Conservation (phyloP, 2,329 filamentous ascomycete species). For the Trichoderma gracile region DNA sequence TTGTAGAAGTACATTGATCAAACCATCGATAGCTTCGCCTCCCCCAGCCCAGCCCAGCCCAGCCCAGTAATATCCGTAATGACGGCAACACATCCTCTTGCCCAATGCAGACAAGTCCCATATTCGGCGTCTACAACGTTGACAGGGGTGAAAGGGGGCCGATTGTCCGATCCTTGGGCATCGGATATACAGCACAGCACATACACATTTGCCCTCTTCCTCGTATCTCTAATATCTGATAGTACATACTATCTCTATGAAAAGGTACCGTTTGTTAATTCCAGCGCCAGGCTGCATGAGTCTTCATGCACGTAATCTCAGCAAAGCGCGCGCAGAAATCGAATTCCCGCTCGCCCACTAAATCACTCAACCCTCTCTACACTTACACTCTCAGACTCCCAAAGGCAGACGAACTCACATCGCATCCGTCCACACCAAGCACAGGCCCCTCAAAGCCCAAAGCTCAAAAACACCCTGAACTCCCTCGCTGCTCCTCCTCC, state of each 20-base stretch:
- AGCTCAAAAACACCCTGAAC: neutral
- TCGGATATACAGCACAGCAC: too few species aligned
- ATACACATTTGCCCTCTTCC: too few species aligned
- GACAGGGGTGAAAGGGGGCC: neutral
- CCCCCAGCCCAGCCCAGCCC: neutral
- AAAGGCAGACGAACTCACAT: neutral
- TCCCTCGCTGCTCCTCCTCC: neutral
- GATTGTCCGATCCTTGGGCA: too few species aligned
- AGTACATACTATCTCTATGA: too few species aligned
- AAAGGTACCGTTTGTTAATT: too few species aligned
- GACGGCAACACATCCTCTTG: neutral
- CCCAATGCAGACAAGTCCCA: neutral
- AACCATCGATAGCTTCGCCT: neutral
- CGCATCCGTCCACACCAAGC: neutral
- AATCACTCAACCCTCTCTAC: too few species aligned
- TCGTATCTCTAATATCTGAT: too few species aligned
- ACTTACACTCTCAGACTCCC: neutral
- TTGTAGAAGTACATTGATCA: too few species aligned
- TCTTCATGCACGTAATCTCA: too few species aligned
- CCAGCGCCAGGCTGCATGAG: too few species aligned
- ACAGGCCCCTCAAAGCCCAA: neutral
- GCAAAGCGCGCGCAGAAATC: too few species aligned
- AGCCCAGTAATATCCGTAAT: neutral
- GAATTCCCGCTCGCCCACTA: neutral
- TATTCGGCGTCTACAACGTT: neutral